phyloP scores from a whole-genome alignment of 306 rosid species.

The Castanea mollissima region DNA sequence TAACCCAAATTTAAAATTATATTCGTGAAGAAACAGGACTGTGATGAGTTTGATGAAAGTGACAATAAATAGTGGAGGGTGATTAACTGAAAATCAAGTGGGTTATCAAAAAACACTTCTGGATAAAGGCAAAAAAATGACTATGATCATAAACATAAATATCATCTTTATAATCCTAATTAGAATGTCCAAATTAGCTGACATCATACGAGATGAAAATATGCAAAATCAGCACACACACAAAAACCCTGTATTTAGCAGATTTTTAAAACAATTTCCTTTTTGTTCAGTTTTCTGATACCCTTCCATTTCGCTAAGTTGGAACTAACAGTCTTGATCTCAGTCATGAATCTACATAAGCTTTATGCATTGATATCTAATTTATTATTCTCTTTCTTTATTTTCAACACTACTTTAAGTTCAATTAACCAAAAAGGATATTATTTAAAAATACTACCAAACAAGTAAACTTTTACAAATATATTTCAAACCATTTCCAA shows the following conservation, averaged over 20 bases:
- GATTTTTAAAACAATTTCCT: not conserved
- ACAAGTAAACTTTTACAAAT: not conserved
- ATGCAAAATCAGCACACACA: not conserved
- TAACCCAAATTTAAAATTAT: not conserved
- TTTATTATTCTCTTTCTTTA: too few relatives aligned
- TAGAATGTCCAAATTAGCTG: not conserved
- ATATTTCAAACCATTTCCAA: not conserved
- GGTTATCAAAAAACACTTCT: not conserved
- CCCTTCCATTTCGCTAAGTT: not conserved
- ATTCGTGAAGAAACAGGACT: not conserved
- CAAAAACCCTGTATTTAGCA: not conserved
- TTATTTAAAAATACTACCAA: not conserved
- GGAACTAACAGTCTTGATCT: not conserved
- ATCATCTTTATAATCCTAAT: not conserved
- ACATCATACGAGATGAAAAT: not conserved
- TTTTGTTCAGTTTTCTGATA: not conserved
- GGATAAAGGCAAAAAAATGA: not conserved
- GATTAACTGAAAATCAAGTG: not conserved
- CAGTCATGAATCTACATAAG: not conserved
- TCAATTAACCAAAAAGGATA: not conserved
- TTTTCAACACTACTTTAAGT: not conserved
- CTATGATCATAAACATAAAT: not conserved
- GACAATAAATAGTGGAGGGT: not conserved
- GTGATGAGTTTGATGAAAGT: not conserved
- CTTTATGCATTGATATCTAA: not conserved